phyloP scores from a whole-genome alignment of 495 filamentous ascomycete genomes.

The Delitschia confertaspora region DNA sequence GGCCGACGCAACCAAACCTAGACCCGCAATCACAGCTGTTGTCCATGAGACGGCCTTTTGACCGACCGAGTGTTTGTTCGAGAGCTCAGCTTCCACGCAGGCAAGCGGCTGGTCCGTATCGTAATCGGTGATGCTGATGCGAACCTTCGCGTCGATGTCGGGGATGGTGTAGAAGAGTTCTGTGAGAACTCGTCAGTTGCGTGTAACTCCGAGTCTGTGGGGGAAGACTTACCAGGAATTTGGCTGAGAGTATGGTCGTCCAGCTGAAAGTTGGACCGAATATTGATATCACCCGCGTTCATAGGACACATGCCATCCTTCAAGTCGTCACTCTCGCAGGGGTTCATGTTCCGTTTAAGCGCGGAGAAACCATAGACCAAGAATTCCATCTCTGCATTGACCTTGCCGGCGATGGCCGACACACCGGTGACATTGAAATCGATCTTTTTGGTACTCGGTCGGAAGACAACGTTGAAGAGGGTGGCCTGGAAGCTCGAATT shows the following conservation, averaged over 20 bases:
- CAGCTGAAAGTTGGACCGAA: constrained; percentile 58
- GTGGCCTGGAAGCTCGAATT: constrained; percentile 81
- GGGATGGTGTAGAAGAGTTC: constrained; percentile 81
- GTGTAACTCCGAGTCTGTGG: neutral
- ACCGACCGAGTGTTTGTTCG: constrained; percentile 89
- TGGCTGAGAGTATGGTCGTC: constrained; percentile 44
- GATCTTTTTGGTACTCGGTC: constrained; percentile 62
- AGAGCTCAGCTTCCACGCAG: constrained; percentile 81
- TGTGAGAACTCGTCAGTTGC: constrained; percentile 21
- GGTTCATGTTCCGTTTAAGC: constrained; percentile 57
- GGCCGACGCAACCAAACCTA: constrained; percentile 57
- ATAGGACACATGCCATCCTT: constrained; percentile 88
- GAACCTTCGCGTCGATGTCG: constrained; percentile 83
- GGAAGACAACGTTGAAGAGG: constrained; percentile 72
- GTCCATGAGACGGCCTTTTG: constrained; percentile 82
- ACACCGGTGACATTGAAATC: constrained; percentile 70
- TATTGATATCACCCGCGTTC: constrained; percentile 71
- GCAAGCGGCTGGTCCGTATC: constrained; percentile 55
- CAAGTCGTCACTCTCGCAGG: constrained; percentile 58
- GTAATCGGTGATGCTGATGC: constrained; percentile 63
- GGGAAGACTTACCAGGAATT: constrained; percentile 55
- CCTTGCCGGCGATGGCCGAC: constrained; percentile 76
- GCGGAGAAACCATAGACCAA: constrained; percentile 74
- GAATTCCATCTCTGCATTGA: constrained; percentile 66
- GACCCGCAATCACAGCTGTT: constrained; percentile 74